These are phyloP conservation scores for Phoma sp. DNA, from an alignment of 2,329 filamentous ascomycete genomes.

Conservation along the genomic window DNA sequence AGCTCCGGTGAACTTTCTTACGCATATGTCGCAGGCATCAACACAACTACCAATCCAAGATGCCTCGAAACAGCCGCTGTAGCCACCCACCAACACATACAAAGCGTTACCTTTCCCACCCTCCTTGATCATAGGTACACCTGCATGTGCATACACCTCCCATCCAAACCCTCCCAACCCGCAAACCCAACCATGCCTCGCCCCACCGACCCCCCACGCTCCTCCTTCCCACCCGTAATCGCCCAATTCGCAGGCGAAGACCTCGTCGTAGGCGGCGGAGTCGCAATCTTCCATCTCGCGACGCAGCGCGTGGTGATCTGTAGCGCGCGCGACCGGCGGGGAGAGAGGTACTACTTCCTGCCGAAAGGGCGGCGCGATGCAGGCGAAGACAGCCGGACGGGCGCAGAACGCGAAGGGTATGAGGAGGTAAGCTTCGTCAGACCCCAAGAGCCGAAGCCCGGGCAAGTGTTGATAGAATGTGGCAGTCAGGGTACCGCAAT, in stretches of 20 bases:
- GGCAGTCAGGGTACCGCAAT: slow-evolving; percentile 56
- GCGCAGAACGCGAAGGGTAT: slow-evolving; percentile 57
- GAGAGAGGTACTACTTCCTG: slow-evolving; percentile 52
- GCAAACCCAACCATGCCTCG: slow-evolving; percentile 10
- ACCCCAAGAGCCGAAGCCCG: too few species aligned
- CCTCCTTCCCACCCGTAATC: slow-evolving; percentile 22
- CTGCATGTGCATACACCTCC: neutral
- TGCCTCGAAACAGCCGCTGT: neutral
- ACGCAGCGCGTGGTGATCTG: slow-evolving; percentile 55
- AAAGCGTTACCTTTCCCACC: too few species aligned
- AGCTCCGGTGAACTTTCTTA: slow-evolving; percentile 1
- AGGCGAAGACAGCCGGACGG: slow-evolving; percentile 50
- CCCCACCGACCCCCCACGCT: slow-evolving; percentile 7
- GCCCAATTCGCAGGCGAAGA: slow-evolving; percentile 39
- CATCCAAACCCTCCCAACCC: neutral
- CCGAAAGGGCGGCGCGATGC: slow-evolving; percentile 58
- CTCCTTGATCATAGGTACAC: neutral
- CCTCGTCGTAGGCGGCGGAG: slow-evolving; percentile 47
- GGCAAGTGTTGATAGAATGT: neutral
- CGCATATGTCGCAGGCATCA: slow-evolving; percentile 8
- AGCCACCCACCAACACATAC: neutral
- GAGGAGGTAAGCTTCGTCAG: slow-evolving; percentile 49
- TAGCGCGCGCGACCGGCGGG: slow-evolving; percentile 47
- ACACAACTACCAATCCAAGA: neutral
- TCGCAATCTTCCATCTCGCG: slow-evolving; percentile 59